Evolutionary conservation across 2,329 filamentous ascomycete species (phyloP), one percentile per base, ranked within the genome.

Genomic region (Alternaria sp.): DNA sequence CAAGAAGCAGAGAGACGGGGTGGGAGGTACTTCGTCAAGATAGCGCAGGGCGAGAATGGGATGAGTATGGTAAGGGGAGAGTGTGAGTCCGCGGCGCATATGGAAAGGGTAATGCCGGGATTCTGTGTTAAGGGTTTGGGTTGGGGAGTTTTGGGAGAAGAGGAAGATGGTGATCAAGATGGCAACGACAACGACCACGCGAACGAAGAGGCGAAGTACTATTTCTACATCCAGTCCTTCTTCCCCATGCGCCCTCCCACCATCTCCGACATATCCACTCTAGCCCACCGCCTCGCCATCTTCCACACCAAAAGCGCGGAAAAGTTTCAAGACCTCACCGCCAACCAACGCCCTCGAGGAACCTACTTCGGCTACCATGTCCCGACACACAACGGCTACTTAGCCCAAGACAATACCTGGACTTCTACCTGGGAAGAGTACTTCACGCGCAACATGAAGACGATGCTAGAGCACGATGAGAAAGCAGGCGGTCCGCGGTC

Each of bases 51-150:
- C 4, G 3, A 4, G 25, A 13, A 28, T 7, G 46, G 46, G 10
- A 49, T 0, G 23, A 28, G 10, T 49, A 17, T 49, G 46, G 2
- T 26, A 9, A 4, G 2, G 9, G 46, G 30, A 32, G 30, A 32
- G 3, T 32, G 1, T 4, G 0, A 0, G 2, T 32, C 30, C 6
- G 30, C 30, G 3, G 13, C 30, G 3, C 3, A 21, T 21, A 21
- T 21, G 30, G 12, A 32, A 32, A 32, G 15, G 1, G 30, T 32
- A 10, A 7, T 12, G 3, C 15, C 3, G 3, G 3, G 21, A 21
- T 21, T 21, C 12, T n/a, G n/a, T n/a, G n/a, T n/a, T n/a, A n/a
- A n/a, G n/a, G n/a, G n/a, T n/a, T n/a, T n/a, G n/a, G n/a, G n/a
- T n/a, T n/a, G n/a, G n/a, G n/a, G n/a, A n/a, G n/a, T n/a, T n/a